Evolutionary conservation across 768 basidiomycete species (phyloP), one percentile per base, ranked within the genome.

Genomic region (Leccinum uliginosum): DNA sequence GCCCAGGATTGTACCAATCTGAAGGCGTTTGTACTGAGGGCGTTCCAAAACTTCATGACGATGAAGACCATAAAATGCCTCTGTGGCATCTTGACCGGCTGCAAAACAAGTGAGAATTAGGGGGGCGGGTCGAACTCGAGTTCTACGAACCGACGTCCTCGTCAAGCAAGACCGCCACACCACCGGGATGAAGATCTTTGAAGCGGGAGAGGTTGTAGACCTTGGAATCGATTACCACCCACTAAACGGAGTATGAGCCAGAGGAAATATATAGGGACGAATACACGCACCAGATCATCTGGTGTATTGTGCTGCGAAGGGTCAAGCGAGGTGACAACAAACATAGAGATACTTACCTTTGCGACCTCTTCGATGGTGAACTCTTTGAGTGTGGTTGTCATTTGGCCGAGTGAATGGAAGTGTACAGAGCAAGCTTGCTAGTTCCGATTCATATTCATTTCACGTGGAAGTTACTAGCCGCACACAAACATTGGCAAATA

Each of bases 161-260:
- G 64, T 90, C 85, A n/a, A 85, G 71, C n/a, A 97, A 78, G 34
- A 93, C 91, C 3, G 83, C 79, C 0, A 78, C 70, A 11, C 93
- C 93, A 49, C 93, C 94, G 1, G 92, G 94, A 65, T 97, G 94
- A 61, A 94, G 75, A 49, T 76, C 78, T 52, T 81, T 82, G 73
- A 97, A 96, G 65, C 83, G 85, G 52, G 86, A 84, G 24, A 97
- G 74, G 69, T 94, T 86, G 67, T 85, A 93, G 29, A 93, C 90
- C 69, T 89, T 89, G 54, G 84, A 81, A 66, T 95, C 93, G 56
- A 94, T 80, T 57, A 91, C 80, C 50, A 94, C 75, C 91, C 92
- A 93, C 86, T 90, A 43, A 32, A 44, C 32, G 2, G 29, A 26
- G 11, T 2, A 34, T 63, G 23, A 65, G 56, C 14, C 7, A 26